Conservation (phyloP, 345 rosid genomes). For the Laguncularia racemosa region DNA sequence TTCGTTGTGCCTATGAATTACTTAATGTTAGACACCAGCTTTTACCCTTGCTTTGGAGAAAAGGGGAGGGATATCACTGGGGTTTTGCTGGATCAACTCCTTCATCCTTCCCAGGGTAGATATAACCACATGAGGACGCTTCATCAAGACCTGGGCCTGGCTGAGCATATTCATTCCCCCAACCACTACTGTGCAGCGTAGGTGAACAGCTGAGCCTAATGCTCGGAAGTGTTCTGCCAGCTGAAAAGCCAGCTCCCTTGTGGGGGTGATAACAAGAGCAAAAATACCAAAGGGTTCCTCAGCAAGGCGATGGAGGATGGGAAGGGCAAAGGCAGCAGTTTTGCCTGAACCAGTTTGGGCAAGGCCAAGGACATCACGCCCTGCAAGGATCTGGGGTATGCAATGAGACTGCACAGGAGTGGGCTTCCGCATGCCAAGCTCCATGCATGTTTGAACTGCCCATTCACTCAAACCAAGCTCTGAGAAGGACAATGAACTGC, state of each 20-base stretch:
- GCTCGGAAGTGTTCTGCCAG: slow-evolving; percentile 93
- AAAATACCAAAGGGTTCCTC: slow-evolving; percentile 82
- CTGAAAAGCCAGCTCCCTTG: slow-evolving; percentile 90
- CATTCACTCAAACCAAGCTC: slow-evolving; percentile 74
- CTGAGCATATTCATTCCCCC: slow-evolving; percentile 90
- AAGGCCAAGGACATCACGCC: slow-evolving; percentile 74
- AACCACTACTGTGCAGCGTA: slow-evolving; percentile 76
- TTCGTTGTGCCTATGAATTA: background rate
- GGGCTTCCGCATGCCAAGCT: slow-evolving; percentile 71
- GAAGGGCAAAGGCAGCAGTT: slow-evolving; percentile 95
- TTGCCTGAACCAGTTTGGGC: slow-evolving; percentile 96
- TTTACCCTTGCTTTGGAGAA: slow-evolving; percentile 76
- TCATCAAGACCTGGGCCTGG: slow-evolving; percentile 54
- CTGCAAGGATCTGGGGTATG: slow-evolving; percentile 62
- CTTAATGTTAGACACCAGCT: background rate
- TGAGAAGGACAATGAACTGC: slow-evolving; percentile 25
- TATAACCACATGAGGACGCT: slow-evolving; percentile 75
- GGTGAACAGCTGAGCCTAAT: slow-evolving; percentile 74
- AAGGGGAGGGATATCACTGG: slow-evolving; percentile 58
- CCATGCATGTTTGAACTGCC: slow-evolving; percentile 79
- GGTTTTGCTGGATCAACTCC: slow-evolving; percentile 70
- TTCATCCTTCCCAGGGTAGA: slow-evolving; percentile 92
- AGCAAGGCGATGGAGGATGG: slow-evolving; percentile 69
- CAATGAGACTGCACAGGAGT: slow-evolving; percentile 87
- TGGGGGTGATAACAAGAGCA: slow-evolving; percentile 82